A percentile compares a stretch with the other conserved stretches of the same genome.
Evolutionary conservation across 257 asterid genomes (phyloP).

Genomic region (Leptodermis oblonga): DNA sequence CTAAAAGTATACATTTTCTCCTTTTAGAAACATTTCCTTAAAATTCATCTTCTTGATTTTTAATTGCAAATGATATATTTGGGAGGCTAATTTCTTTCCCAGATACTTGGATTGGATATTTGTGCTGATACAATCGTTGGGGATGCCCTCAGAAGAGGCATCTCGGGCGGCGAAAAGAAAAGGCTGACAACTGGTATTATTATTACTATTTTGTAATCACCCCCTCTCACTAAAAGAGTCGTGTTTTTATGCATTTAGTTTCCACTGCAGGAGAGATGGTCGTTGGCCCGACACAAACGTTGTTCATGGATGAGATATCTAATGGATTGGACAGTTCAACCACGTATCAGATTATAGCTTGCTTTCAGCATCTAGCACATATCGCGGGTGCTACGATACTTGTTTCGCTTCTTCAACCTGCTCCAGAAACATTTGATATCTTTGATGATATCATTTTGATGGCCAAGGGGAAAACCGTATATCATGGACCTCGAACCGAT

Average conservation of each 20-base stretch:
- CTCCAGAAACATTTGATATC: constrained; percentile 28
- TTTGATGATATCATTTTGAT: constrained; percentile 26
- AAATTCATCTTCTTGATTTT: neutral
- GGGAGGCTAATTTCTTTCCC: constrained; percentile 17
- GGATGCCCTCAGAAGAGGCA: constrained; percentile 72
- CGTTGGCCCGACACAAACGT: constrained; percentile 20
- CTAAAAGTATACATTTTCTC: constrained; percentile 17
- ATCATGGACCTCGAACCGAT: constrained; percentile 20
- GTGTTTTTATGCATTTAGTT: no score
- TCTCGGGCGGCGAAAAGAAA: constrained; percentile 82
- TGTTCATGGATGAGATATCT: constrained; percentile 28
- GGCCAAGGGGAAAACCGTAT: constrained; percentile 20
- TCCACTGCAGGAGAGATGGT: constrained; percentile 28
- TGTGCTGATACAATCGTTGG: constrained; percentile 77
- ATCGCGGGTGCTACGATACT: constrained; percentile 15
- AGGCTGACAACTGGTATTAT: constrained; percentile 67
- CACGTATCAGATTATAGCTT: constrained; percentile 19
- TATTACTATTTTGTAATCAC: no score
- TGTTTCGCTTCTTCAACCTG: constrained; percentile 26
- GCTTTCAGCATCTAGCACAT: constrained; percentile 26
- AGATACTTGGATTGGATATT: constrained; percentile 74
- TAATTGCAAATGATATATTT: no score
- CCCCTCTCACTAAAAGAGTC: no score
- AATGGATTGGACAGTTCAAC: constrained; percentile 26
- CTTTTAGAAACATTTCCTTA: neutral